Evolutionary conservation across 2,329 filamentous ascomycete species (phyloP).

Genomic region (Paracoccidioides brasiliensis): DNA sequence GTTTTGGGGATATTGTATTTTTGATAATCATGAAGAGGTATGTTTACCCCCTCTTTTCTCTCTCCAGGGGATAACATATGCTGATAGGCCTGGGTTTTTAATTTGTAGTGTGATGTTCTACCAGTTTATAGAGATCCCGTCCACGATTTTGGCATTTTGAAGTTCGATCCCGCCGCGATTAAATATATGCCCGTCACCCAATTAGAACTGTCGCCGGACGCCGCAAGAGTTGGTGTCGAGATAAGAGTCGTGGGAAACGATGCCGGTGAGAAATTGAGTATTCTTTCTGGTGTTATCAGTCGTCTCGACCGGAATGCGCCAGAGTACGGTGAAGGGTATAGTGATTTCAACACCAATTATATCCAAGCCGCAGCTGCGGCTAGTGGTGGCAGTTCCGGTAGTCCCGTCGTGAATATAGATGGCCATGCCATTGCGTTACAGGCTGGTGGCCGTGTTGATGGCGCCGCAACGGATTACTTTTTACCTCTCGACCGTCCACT

Average conservation of each 20-base stretch:
- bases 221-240: slow-evolving; percentile 77
- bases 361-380: slow-evolving; percentile 96
- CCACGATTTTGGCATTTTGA: slow-evolving; percentile 93
- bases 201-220: slow-evolving; percentile 68
- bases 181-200: slow-evolving; percentile 90
- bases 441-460: slow-evolving; percentile 84
- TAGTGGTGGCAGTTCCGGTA: slow-evolving; percentile 94
- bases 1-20: slow-evolving; percentile 96
- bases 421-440: slow-evolving; percentile 85
- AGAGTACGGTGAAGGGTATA: slow-evolving; percentile 95
- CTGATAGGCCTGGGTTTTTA: background rate
- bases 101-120: slow-evolving; percentile 69
- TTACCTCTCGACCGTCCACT: slow-evolving; percentile 81
- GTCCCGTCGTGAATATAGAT: slow-evolving; percentile 91
- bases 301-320: slow-evolving; percentile 91
- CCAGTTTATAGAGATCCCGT: slow-evolving; percentile 97
- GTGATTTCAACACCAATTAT: slow-evolving; percentile 93
- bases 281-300: slow-evolving; percentile 93
- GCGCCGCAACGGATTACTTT: slow-evolving; percentile 95
- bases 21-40: slow-evolving; percentile 89
- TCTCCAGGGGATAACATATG: background rate
- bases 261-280: slow-evolving; percentile 95
- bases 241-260: slow-evolving; percentile 97
- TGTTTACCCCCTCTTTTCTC: slow-evolving; percentile 9
- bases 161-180: slow-evolving; percentile 90